Percentiles rank a stretch among this genome's conserved stretches.
Conservation (phyloP, 139 green algal species). For the Desmodesmus armatus region DNA sequence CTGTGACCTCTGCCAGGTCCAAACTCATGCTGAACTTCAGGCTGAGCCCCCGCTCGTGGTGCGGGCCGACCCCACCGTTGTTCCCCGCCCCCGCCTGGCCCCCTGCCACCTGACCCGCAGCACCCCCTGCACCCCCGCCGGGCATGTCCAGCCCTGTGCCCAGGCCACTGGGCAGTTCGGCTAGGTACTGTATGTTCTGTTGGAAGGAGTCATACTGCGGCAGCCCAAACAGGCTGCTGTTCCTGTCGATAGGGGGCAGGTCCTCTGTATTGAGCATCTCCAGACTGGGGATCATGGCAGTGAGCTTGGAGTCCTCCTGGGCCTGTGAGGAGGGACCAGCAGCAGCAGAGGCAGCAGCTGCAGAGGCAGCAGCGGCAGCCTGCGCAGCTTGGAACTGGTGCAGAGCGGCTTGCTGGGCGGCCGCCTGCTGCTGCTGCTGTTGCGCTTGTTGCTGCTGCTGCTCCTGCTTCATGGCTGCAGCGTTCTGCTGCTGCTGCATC, state of each 20-base stretch:
- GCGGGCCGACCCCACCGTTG: not conserved
- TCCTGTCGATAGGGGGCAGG: constrained; percentile 38
- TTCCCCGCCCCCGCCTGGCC: not conserved
- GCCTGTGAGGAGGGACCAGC: not conserved
- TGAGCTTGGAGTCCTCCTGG: constrained; percentile 23
- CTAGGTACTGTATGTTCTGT: constrained; percentile 45
- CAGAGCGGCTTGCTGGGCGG: not conserved
- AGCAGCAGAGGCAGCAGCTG: not conserved
- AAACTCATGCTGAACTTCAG: constrained; percentile 47
- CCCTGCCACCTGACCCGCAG: not conserved
- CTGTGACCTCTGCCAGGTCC: constrained; percentile 30
- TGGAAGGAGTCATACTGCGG: constrained; percentile 15
- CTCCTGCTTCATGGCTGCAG: not conserved
- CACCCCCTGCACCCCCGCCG: not conserved
- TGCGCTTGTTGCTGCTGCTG: no score
- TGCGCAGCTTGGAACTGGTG: not conserved
- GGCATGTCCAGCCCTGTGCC: not conserved
- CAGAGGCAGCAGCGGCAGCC: not conserved
- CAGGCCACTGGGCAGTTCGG: constrained; percentile 36
- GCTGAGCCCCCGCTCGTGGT: constrained; percentile 22
- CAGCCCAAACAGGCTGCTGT: constrained; percentile 33
- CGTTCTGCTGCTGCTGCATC: not conserved
- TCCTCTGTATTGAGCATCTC: constrained; percentile 62
- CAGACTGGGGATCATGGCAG: constrained; percentile 10
- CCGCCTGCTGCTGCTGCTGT: no score